Conservation (phyloP, 129 eudicot genomes). For the Centaurea solstitialis region DNA sequence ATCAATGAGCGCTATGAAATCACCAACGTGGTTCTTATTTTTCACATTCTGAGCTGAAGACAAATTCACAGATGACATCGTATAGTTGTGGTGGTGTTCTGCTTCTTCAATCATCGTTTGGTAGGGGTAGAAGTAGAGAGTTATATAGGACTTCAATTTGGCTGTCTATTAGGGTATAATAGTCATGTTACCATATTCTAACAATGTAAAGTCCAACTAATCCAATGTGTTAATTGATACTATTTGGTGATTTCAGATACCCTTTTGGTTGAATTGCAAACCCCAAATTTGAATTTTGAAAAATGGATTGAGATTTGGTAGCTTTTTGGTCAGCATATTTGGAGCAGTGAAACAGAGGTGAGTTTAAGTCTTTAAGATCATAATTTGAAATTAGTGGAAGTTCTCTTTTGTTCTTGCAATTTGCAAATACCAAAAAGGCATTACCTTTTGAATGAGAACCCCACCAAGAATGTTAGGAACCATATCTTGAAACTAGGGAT, state of each 20-base stretch:
- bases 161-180: conserved; percentile 1
- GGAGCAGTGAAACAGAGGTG: background rate
- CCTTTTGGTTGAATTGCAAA: background rate
- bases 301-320: background rate
- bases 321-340: background rate
- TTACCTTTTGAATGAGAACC: conserved; percentile 5
- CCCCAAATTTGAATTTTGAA: conserved; percentile 2
- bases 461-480: conserved; percentile 9
- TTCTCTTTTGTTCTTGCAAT: background rate
- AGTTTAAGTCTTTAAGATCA: background rate
- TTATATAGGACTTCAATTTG: background rate
- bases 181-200: conserved; percentile 11
- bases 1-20: background rate
- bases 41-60: background rate
- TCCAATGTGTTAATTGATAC: conserved; percentile 1
- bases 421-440: background rate
- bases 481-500: conserved; percentile 3
- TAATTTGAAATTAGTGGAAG: background rate
- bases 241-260: background rate
- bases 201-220: background rate
- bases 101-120: conserved; percentile 14
- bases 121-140: conserved; percentile 3
- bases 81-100: background rate
- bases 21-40: background rate
- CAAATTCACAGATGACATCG: background rate